phyloP scores from a whole-genome alignment of 192 early-diverging fungal genomes.

The Backusella tarrabulga region DNA sequence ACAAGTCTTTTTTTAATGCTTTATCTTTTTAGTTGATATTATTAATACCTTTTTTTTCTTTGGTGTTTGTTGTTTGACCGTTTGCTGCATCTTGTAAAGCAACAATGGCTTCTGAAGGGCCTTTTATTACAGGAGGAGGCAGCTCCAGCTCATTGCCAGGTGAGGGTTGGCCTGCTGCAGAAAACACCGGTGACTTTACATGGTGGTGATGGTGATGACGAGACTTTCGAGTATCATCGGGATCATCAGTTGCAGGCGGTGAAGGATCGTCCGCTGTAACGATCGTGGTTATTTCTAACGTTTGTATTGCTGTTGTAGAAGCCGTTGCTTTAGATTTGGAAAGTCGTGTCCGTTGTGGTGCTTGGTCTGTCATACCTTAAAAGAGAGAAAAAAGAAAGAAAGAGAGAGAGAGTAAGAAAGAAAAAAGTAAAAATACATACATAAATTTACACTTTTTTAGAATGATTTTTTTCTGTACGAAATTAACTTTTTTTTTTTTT shows the following conservation, averaged over 20 bases:
- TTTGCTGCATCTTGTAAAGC: constrained; percentile 34
- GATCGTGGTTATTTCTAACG: constrained; percentile 37
- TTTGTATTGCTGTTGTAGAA: constrained; percentile 32
- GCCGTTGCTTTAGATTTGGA: constrained; percentile 34
- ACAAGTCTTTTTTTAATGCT: neutral
- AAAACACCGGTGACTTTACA: constrained; percentile 10
- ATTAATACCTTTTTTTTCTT: neutral
- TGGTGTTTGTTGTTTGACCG: constrained; percentile 10
- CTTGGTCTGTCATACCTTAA: constrained; percentile 6
- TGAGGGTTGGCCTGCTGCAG: neutral
- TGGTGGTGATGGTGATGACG: constrained; percentile 24
- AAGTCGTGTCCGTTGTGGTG: constrained; percentile 18
- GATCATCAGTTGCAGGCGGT: neutral
- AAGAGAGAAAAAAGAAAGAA: neutral
- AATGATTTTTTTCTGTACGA: neutral
- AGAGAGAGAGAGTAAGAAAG: neutral
- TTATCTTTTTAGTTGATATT: neutral
- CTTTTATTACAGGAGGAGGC: constrained; percentile 17
- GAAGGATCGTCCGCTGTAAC: constrained; percentile 5
- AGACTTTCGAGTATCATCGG: constrained; percentile 12
- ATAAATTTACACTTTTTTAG: neutral
- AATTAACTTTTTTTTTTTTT: neutral
- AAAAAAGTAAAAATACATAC: neutral
- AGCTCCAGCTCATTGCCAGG: constrained; percentile 9
- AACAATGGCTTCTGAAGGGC: constrained; percentile 34